A percentile compares a stretch with the other conserved stretches of the same genome.
These are phyloP conservation scores for Aspergillus ochraceus DNA, from an alignment of 2,329 filamentous ascomycete genomes.

Conservation along the genomic window DNA sequence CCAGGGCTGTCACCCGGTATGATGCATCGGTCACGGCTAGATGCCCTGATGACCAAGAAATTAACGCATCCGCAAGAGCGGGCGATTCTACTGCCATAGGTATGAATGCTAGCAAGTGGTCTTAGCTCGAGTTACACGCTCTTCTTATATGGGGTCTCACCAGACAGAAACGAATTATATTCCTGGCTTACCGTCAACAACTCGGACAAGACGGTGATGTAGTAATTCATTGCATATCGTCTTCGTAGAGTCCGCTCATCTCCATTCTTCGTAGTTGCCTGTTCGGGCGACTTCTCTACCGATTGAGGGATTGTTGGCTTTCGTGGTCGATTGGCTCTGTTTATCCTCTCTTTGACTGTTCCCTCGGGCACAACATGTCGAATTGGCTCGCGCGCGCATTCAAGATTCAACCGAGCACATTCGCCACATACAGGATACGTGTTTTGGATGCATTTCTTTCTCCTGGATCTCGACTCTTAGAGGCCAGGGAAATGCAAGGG, in stretches of 20 bases:
- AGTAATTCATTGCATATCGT: neutral
- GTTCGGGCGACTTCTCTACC: neutral
- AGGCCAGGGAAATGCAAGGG: neutral
- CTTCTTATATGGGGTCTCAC: neutral
- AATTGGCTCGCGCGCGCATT: neutral
- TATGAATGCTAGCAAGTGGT: neutral
- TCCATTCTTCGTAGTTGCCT: too few relatives aligned
- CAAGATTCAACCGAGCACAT: neutral
- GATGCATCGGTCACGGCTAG: neutral
- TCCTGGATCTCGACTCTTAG: neutral
- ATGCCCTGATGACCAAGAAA: slow-evolving; percentile 2
- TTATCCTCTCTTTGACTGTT: neutral
- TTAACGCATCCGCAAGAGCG: neutral
- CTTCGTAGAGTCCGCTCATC: neutral
- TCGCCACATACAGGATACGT: neutral
- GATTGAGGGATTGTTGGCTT: neutral
- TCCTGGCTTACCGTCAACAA: neutral
- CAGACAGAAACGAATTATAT: neutral
- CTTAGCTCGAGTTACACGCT: neutral
- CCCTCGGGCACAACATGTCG: neutral
- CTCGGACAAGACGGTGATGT: neutral
- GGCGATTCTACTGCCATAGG: slow-evolving; percentile 2
- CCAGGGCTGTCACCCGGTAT: neutral
- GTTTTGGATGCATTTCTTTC: neutral
- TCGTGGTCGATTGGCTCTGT: neutral